Conservation (phyloP, 1,284 basidiomycete species). For the Sanguinoderma infundibulare region DNA sequence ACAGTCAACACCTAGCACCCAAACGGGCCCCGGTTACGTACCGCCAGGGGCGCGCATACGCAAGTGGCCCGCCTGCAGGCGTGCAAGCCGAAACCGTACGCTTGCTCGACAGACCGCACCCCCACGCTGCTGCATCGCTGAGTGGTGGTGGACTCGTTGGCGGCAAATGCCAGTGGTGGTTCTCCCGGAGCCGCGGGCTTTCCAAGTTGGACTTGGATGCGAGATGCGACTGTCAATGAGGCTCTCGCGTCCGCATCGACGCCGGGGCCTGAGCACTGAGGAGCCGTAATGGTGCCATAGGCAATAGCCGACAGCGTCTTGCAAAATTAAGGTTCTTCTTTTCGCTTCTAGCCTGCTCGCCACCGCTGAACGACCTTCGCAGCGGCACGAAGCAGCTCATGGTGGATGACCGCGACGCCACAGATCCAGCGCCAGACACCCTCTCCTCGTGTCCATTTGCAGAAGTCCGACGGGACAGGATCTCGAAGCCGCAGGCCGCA, state of each 20-base stretch:
- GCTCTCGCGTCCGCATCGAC: not conserved
- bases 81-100: not conserved
- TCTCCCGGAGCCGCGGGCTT: not conserved
- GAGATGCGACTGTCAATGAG: not conserved
- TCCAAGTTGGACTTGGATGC: no score
- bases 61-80: slow-evolving; percentile 11
- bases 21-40: slow-evolving; percentile 4
- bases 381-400: not conserved
- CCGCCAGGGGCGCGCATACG: slow-evolving; percentile 4
- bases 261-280: not conserved
- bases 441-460: not conserved
- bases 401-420: not conserved
- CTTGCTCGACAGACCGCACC: not conserved
- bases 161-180: not conserved
- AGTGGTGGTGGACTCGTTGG: not conserved
- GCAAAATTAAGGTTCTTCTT: not conserved
- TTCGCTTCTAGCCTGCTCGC: not conserved
- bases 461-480: not conserved
- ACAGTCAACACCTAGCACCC: slow-evolving; percentile 1
- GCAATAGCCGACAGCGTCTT: not conserved
- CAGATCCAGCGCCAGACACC: not conserved
- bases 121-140: not conserved
- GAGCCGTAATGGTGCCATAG: not conserved
- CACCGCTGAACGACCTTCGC: no score
- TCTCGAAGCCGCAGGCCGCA: not conserved